These are phyloP conservation scores for Candida boidinii DNA, from an alignment of 805 yeast species.

Conservation along the genomic window DNA sequence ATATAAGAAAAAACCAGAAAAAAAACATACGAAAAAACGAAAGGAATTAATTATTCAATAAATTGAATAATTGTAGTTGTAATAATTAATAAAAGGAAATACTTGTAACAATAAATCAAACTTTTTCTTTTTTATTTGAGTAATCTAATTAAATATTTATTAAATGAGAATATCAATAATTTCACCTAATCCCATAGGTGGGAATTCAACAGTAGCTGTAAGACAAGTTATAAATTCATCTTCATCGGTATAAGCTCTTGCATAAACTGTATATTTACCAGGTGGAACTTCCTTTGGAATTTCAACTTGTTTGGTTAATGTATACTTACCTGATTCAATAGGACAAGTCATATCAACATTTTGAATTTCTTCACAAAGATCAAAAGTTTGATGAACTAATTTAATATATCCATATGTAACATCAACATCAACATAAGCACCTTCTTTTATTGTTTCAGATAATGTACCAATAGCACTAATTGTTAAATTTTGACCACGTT, in stretches of 20 bases:
- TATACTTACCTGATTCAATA: slow-evolving; percentile 57
- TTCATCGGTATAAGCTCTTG: slow-evolving; percentile 82
- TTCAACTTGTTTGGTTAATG: slow-evolving; percentile 62
- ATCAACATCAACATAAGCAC: slow-evolving; percentile 91
- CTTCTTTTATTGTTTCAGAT: slow-evolving; percentile 51
- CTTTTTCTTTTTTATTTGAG: too few relatives aligned
- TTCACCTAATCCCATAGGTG: slow-evolving; percentile 14
- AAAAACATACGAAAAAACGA: too few relatives aligned
- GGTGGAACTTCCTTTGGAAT: slow-evolving; percentile 93
- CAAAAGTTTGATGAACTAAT: slow-evolving; percentile 81
- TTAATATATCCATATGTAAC: slow-evolving; percentile 90
- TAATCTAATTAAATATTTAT: too few relatives aligned
- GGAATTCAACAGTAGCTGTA: slow-evolving; percentile 59
- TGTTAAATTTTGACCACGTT: slow-evolving; percentile 74
- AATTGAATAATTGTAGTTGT: too few relatives aligned
- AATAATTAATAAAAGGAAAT: too few relatives aligned
- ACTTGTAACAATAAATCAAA: too few relatives aligned
- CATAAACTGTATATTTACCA: slow-evolving; percentile 79
- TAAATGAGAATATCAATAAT: too few relatives aligned
- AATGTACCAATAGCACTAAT: slow-evolving; percentile 68
- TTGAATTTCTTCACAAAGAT: slow-evolving; percentile 79
- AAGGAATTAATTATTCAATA: too few relatives aligned
- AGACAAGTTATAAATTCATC: slow-evolving; percentile 81
- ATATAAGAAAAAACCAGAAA: too few relatives aligned
- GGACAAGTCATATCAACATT: slow-evolving; percentile 88